Conservation (phyloP, 1,284 basidiomycete genomes). For the Xanthoconium separans region DNA sequence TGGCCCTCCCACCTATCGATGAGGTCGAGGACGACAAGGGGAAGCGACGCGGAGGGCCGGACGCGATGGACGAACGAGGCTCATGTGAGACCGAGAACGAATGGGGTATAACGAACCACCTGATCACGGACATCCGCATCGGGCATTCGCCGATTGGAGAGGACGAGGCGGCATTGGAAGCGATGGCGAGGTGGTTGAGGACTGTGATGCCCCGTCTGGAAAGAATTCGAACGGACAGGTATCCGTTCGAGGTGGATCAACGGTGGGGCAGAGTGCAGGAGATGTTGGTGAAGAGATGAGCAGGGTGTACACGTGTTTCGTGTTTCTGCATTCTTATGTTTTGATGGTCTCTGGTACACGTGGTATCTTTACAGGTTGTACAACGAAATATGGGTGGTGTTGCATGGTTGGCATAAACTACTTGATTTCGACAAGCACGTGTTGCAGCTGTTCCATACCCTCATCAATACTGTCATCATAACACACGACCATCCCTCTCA, state of each 20-base stretch:
- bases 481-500: too few relatives aligned
- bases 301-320: neutral
- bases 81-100: neutral
- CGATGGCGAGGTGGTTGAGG: slow-evolving; percentile 14
- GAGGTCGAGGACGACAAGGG: neutral
- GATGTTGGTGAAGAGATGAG: slow-evolving; percentile 8
- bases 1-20: neutral
- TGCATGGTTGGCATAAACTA: too few relatives aligned
- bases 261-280: slow-evolving; percentile 17
- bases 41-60: neutral
- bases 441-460: too few relatives aligned
- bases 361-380: too few relatives aligned
- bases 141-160: slow-evolving; percentile 25
- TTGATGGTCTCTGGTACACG: neutral
- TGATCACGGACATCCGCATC: slow-evolving; percentile 17
- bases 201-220: slow-evolving; percentile 23
- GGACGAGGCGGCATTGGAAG: neutral
- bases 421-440: too few relatives aligned
- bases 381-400: too few relatives aligned
- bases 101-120: slow-evolving; percentile 22
- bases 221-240: slow-evolving; percentile 19
- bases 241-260: slow-evolving; percentile 9
- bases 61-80: neutral
- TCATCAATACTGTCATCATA: too few relatives aligned
- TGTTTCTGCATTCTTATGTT: neutral